Evolutionary conservation across 2,329 filamentous ascomycete genomes (phyloP).

Genomic region (Apiospora koreana): DNA sequence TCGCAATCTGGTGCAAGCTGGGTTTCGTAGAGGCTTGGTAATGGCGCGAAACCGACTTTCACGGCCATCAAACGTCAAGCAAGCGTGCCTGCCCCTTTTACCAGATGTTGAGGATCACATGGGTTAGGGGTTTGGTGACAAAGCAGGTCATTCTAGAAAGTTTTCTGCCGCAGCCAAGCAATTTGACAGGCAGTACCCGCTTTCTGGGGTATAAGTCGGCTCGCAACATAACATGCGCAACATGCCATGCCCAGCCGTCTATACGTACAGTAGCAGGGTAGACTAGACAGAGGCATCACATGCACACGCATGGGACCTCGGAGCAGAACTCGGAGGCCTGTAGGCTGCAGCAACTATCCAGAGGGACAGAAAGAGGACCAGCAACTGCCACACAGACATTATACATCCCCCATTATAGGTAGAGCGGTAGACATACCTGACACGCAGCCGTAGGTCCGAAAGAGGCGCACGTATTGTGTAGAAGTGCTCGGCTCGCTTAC

Average conservation of each 20-base stretch:
- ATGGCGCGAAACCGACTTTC: not conserved
- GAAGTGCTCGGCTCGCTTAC: not conserved
- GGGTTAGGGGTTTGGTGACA: not conserved
- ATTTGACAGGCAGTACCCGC: not conserved
- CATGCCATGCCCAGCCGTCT: not conserved
- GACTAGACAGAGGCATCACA: not conserved
- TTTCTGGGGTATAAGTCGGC: not conserved
- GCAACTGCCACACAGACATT: not conserved
- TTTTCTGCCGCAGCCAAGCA: not conserved
- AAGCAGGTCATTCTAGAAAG: not conserved
- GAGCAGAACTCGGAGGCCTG: no score
- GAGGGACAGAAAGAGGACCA: no score
- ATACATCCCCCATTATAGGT: not conserved
- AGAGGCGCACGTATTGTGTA: not conserved
- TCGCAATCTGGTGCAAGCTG: not conserved
- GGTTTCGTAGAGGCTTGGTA: not conserved
- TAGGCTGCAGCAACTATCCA: not conserved
- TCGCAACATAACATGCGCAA: not conserved
- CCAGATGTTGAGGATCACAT: not conserved
- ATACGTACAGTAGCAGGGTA: not conserved
- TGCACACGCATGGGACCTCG: not conserved
- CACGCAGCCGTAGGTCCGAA: not conserved
- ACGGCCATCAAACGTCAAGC: not conserved
- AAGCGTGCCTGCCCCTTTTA: not conserved
- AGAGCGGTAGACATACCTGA: not conserved